Evolutionary conservation across 2,329 filamentous ascomycete genomes (phyloP).

Genomic region (Pseudocercospora fuligena): DNA sequence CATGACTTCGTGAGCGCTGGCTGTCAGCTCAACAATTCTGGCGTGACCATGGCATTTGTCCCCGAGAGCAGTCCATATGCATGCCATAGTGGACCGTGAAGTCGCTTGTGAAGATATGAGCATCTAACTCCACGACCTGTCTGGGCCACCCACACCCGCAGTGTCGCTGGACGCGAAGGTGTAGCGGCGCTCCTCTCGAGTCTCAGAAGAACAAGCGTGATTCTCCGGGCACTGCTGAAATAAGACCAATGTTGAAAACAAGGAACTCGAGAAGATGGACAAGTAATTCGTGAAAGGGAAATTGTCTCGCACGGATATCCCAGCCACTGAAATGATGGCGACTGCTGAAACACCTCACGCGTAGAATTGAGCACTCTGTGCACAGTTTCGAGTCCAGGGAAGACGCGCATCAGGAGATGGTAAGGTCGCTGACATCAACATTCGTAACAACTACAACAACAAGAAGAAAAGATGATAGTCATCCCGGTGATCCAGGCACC

Average conservation of each 20-base stretch:
- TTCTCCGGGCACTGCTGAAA: too few relatives aligned
- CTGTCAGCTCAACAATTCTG: neutral
- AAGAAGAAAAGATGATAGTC: too few relatives aligned
- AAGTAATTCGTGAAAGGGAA: neutral
- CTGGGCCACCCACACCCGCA: too few relatives aligned
- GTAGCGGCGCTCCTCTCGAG: too few relatives aligned
- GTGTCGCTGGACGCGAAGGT: too few relatives aligned
- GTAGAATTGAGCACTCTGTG: neutral
- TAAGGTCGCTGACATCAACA: neutral
- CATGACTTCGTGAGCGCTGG: neutral
- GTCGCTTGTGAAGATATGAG: neutral
- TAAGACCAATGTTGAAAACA: neutral
- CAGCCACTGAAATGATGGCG: neutral
- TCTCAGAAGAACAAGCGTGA: too few relatives aligned
- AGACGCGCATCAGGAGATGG: neutral
- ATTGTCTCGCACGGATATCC: neutral
- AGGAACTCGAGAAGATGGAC: neutral
- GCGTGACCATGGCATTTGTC: neutral
- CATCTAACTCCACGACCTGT: too few relatives aligned
- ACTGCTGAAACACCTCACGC: neutral
- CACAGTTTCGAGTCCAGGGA: neutral
- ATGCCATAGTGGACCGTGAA: neutral
- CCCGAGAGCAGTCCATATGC: neutral
- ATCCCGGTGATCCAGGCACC: too few relatives aligned
- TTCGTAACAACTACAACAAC: neutral